phyloP scores from a whole-genome alignment of 2,329 filamentous ascomycete species.

The Scedosporium minutisporum region DNA sequence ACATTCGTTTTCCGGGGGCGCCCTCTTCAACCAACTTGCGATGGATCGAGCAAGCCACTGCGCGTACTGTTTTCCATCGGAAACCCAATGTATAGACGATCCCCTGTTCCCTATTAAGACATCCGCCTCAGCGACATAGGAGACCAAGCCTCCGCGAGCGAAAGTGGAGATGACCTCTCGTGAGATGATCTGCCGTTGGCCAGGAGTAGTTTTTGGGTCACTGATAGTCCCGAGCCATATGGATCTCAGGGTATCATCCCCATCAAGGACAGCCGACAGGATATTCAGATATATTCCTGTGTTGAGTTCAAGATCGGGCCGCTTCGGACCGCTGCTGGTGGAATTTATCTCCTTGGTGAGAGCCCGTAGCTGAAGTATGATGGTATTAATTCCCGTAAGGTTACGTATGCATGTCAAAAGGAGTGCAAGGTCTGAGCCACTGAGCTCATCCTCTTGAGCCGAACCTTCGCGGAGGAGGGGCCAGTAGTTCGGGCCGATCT shows the following conservation, averaged over 20 bases:
- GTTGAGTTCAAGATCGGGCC: conserved; percentile 33
- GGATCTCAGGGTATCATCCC: conserved; percentile 22
- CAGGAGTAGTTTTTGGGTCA: not conserved
- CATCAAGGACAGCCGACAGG: conserved; percentile 24
- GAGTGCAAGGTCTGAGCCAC: conserved; percentile 27
- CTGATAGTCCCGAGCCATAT: conserved; percentile 12
- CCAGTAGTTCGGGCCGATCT: conserved; percentile 81
- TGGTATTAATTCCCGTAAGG: conserved; percentile 67
- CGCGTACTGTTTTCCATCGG: conserved; percentile 54
- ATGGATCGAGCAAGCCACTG: conserved; percentile 64
- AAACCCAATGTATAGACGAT: conserved; percentile 42
- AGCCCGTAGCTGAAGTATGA: conserved; percentile 58
- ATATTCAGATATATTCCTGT: conserved; percentile 34
- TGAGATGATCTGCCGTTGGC: not conserved
- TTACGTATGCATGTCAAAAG: conserved; percentile 61
- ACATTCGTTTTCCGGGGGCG: conserved; percentile 22
- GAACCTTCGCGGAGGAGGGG: conserved; percentile 41
- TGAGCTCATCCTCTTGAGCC: conserved; percentile 10
- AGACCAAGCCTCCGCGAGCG: conserved; percentile 39
- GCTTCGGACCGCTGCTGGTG: conserved; percentile 24
- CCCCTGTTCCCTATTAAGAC: conserved; percentile 13
- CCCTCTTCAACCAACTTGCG: conserved; percentile 28
- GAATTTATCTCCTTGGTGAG: conserved; percentile 43
- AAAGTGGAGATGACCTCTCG: conserved; percentile 37
- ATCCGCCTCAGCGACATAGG: conserved; percentile 44